Conservation (phyloP, 2,329 filamentous ascomycete species). For the Hawksworthiomyces lignivorus region DNA sequence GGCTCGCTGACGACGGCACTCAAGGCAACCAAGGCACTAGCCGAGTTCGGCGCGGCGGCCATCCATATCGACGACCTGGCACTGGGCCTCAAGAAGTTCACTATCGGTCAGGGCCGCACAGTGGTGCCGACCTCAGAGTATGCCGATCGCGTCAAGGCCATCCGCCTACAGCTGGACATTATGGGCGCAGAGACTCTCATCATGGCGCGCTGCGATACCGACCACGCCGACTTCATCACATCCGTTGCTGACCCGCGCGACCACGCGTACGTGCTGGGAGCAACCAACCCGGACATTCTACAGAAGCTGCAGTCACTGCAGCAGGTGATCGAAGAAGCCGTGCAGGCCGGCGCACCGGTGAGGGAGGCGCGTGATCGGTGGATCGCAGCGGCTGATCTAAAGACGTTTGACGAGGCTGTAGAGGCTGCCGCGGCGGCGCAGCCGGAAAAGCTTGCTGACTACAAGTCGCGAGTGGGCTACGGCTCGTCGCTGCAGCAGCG, state of each 20-base stretch:
- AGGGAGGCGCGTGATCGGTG: conserved; percentile 16
- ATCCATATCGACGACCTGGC: conserved; percentile 36
- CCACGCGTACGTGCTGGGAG: conserved; percentile 31
- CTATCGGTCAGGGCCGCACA: conserved; percentile 30
- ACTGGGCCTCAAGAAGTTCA: conserved; percentile 36
- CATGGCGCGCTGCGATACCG: conserved; percentile 29
- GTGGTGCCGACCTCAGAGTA: conserved; percentile 33
- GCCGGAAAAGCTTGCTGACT: background rate
- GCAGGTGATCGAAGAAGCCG: conserved; percentile 19
- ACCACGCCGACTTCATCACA: conserved; percentile 31
- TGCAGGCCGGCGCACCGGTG: conserved; percentile 18
- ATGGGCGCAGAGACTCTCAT: conserved; percentile 32
- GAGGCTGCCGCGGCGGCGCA: background rate
- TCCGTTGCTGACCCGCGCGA: conserved; percentile 29
- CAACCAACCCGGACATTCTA: conserved; percentile 21
- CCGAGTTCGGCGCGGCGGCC: conserved; percentile 35
- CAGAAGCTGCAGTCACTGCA: too few relatives aligned
- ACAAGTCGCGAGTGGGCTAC: background rate
- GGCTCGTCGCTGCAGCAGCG: conserved; percentile 1
- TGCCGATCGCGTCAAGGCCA: conserved; percentile 25
- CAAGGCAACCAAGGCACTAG: conserved; percentile 32
- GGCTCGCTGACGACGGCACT: conserved; percentile 30
- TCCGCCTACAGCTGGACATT: conserved; percentile 31
- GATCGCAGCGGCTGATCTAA: conserved; percentile 6
- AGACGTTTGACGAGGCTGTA: conserved; percentile 17